These are phyloP conservation scores for Gilbertella persicaria DNA, from an alignment of 371 early-diverging fungal species.

Conservation along the genomic window DNA sequence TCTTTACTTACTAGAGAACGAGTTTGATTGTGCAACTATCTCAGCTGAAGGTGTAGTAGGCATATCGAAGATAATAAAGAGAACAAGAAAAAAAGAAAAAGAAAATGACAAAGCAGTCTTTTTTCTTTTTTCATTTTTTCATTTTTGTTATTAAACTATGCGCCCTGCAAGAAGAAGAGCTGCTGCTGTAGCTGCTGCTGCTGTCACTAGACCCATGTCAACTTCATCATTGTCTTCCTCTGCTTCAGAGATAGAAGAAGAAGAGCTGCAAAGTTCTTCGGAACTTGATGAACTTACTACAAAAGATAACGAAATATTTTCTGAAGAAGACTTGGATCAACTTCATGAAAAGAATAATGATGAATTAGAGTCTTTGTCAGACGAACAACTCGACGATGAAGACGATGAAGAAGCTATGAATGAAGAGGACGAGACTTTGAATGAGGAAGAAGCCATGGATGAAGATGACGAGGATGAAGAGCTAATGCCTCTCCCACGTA, in stretches of 20 bases:
- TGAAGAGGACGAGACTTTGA: conserved; percentile 36
- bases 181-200: conserved; percentile 15
- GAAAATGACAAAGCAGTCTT: background rate
- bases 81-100: background rate
- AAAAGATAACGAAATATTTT: conserved; percentile 18
- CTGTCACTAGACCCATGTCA: conserved; percentile 17
- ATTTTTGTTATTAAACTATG: background rate
- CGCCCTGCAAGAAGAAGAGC: conserved; percentile 17
- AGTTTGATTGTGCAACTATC: too few relatives aligned
- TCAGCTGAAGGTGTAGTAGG: background rate
- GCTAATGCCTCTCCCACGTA: conserved; percentile 17
- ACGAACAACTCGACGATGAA: conserved; percentile 28
- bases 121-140: background rate
- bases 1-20: too few relatives aligned
- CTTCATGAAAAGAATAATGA: conserved; percentile 38
- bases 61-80: background rate
- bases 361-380: conserved; percentile 31
- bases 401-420: too few relatives aligned
- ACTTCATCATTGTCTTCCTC: conserved; percentile 26
- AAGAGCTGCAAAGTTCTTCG: conserved; percentile 12
- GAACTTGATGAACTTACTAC: conserved; percentile 21
- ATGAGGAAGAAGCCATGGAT: conserved; percentile 31
- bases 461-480: conserved; percentile 40
- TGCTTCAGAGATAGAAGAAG: too few relatives aligned
- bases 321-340: conserved; percentile 22